These are phyloP conservation scores for Flaveria bidentis DNA, from an alignment of 129 eudicot genomes.

Conservation along the genomic window DNA sequence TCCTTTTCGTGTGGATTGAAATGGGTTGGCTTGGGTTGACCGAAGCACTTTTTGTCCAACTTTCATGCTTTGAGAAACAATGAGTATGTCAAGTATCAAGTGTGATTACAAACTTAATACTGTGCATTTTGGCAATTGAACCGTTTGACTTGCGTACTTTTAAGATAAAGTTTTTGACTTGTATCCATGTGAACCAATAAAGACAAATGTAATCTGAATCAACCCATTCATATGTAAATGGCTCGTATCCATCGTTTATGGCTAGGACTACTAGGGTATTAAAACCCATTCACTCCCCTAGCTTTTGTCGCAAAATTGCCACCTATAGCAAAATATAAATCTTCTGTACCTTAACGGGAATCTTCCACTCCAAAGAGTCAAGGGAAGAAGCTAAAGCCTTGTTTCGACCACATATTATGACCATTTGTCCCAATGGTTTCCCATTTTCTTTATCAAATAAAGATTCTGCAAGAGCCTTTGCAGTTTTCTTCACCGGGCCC, in stretches of 20 bases:
- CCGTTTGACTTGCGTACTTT: too few relatives aligned
- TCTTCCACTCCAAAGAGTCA: slow-evolving; percentile 65
- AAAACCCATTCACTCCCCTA: too few relatives aligned
- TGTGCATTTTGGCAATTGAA: background rate
- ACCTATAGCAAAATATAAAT: background rate
- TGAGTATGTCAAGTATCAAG: background rate
- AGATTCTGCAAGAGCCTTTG: slow-evolving; percentile 80
- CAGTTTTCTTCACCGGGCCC: slow-evolving; percentile 97
- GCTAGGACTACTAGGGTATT: too few relatives aligned
- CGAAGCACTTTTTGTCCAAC: background rate
- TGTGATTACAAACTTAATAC: background rate
- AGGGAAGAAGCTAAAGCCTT: slow-evolving; percentile 60
- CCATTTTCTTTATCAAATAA: slow-evolving; percentile 50
- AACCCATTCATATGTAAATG: background rate
- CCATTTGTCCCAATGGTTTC: slow-evolving; percentile 65
- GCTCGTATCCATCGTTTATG: background rate
- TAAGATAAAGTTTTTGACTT: background rate
- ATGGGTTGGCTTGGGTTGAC: background rate
- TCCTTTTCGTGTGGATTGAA: background rate
- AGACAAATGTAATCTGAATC: background rate
- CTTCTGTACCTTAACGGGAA: slow-evolving; percentile 71
- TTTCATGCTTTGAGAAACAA: background rate
- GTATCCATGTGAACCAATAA: background rate
- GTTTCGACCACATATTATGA: slow-evolving; percentile 84
- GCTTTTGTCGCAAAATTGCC: background rate